These are phyloP conservation scores for Otatea glauca DNA, from an alignment of 176 grass and related monocot species.

Conservation along the genomic window DNA sequence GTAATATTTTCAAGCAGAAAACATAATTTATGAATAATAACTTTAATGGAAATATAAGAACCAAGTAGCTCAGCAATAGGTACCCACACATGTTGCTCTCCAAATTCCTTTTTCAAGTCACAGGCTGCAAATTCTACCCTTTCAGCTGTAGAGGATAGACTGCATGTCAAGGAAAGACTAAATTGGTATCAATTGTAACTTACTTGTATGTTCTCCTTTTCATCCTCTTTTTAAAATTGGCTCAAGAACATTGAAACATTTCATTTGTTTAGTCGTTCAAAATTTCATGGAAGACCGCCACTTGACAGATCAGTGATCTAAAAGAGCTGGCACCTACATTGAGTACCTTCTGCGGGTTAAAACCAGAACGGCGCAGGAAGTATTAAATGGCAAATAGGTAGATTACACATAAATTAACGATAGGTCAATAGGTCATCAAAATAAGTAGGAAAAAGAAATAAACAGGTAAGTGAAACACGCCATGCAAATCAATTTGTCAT, in stretches of 20 bases:
- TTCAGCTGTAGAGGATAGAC: constrained; percentile 70
- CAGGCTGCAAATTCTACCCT: constrained; percentile 64
- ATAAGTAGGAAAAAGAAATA: background rate
- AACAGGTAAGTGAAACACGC: background rate
- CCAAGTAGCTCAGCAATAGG: constrained; percentile 53
- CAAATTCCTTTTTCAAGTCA: constrained; percentile 79
- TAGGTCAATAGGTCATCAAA: background rate
- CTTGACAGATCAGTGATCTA: constrained; percentile 7
- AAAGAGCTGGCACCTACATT: background rate
- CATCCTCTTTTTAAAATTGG: background rate
- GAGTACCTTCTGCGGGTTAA: background rate
- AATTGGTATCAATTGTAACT: constrained; percentile 48
- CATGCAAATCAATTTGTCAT: background rate
- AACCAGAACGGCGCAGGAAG: background rate
- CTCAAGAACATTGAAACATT: background rate
- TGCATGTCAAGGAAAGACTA: constrained; percentile 53
- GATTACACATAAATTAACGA: background rate
- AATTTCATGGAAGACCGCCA: background rate
- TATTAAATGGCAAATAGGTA: background rate
- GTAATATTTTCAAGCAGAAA: constrained; percentile 28
- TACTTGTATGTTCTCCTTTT: constrained; percentile 8
- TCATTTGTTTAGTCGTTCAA: background rate
- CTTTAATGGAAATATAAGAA: constrained; percentile 28
- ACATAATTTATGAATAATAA: constrained; percentile 15
- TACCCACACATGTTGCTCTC: constrained; percentile 99